Base-by-base conservation (phyloP, 139 green algal species). In the Edaphochlamys debaryana region DNA sequence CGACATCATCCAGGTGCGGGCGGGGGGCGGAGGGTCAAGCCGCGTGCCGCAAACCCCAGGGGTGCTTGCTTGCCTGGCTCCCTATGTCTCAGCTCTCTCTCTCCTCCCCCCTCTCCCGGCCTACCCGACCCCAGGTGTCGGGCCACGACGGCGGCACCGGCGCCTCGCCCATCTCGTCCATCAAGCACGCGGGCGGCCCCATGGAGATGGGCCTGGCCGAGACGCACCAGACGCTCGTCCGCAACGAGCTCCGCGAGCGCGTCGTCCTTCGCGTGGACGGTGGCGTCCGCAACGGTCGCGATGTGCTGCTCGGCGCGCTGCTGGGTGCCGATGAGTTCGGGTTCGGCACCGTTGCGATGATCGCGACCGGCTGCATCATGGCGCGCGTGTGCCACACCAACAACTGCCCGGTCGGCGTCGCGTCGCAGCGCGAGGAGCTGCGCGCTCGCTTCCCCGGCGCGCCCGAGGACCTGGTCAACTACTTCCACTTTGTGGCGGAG, bases 331-430 rank as follows among this genome's bases (percentile, higher is more conserved):
- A 99, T 84, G 97, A 99, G 95, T 99, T 93, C 85, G 97, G 97
- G 63, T 98, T 98, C 64, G 97, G 97, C 86, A 99, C 97, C 1
- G 93, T 98, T 2, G 96, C 97, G 60, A 99, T 99, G 97, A 99
- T 99, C 74, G 97, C 97, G 58, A 91, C 87, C 22, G 94, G 97
- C 81, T 99, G 97, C 94, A 99, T 99, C 93, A 99, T 99, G 97
- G 97, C 97, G 30, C 95, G 97, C 69, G 97, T 99, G 40, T 99
- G 97, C 91, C 97, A 99, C 93, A 99, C 97, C 85, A 99, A 99
- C 95, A 99, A 99, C 94, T 99, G 97, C 94, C 97, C 97, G 50
- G 97, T 99, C 34, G 97, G 97, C 38, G 97, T 99, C 34, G 97
- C 97, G 4, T 93, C 83, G 32, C 97, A 99, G 94, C 90, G 97